These are phyloP conservation scores for Claviceps sp. DNA, from an alignment of 2,329 filamentous ascomycete species.

Conservation along the genomic window DNA sequence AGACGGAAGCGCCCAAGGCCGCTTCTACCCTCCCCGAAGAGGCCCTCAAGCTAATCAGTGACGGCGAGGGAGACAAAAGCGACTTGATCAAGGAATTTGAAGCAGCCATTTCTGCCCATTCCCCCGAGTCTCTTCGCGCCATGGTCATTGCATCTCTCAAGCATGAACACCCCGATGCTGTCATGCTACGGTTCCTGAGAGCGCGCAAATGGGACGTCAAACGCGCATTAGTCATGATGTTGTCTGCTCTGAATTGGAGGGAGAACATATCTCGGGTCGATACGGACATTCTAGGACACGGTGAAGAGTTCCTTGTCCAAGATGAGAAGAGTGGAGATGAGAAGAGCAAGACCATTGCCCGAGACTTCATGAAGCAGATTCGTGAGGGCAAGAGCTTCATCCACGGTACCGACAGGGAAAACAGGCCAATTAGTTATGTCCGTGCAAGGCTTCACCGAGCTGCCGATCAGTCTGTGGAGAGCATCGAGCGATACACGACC, in stretches of 20 bases:
- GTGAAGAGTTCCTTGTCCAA: slow-evolving; percentile 18
- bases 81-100: slow-evolving; percentile 6
- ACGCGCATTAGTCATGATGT: slow-evolving; percentile 25
- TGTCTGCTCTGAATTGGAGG: slow-evolving; percentile 25
- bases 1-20: neutral
- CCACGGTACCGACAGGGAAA: slow-evolving; percentile 21
- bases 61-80: slow-evolving; percentile 4
- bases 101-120: slow-evolving; percentile 3
- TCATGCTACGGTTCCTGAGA: slow-evolving; percentile 26
- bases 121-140: slow-evolving; percentile 3
- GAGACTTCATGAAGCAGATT: slow-evolving; percentile 22
- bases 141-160: slow-evolving; percentile 9
- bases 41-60: slow-evolving; percentile 4
- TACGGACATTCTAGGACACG: slow-evolving; percentile 17
- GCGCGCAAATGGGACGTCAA: slow-evolving; percentile 27
- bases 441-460: slow-evolving; percentile 21
- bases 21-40: slow-evolving; percentile 1
- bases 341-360: slow-evolving; percentile 4
- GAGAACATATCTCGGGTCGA: slow-evolving; percentile 18
- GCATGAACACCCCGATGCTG: slow-evolving; percentile 23
- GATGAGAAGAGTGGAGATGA: slow-evolving; percentile 15
- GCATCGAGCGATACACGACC: slow-evolving; percentile 24
- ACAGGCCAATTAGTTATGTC: slow-evolving; percentile 24
- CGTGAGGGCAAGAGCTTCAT: slow-evolving; percentile 25
- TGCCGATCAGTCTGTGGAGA: slow-evolving; percentile 17